Percentiles rank a stretch among this genome's conserved stretches.
Conservation (phyloP, 768 basidiomycete genomes). For the Mycena leptocephala region DNA sequence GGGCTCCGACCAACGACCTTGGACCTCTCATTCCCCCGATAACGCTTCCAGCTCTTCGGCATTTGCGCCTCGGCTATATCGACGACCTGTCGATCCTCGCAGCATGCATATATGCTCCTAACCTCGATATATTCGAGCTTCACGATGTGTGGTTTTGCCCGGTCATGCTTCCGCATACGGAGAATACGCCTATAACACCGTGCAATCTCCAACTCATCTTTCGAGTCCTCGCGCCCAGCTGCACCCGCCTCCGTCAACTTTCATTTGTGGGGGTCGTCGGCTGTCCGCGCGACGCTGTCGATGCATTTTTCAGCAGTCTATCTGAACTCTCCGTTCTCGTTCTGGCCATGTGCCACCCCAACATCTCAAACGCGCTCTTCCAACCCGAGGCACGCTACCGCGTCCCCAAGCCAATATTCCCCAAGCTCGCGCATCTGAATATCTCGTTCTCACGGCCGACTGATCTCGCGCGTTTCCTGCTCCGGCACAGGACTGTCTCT, state of each 20-base stretch:
- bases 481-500: background rate
- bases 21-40: background rate
- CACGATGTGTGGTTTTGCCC: slow-evolving; percentile 7
- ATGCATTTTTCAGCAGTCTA: background rate
- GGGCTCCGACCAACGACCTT: slow-evolving; percentile 3
- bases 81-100: slow-evolving; percentile 6
- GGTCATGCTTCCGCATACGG: background rate
- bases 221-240: slow-evolving; percentile 3
- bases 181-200: background rate
- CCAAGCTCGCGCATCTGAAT: background rate
- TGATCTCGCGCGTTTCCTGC: slow-evolving; percentile 3
- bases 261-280: background rate
- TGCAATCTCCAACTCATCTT: background rate
- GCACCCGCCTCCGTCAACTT: background rate
- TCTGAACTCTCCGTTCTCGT: background rate
- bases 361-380: slow-evolving; percentile 5
- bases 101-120: background rate
- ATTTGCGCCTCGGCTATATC: slow-evolving; percentile 12
- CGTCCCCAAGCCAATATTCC: background rate
- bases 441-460: background rate
- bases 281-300: background rate
- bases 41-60: background rate
- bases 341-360: background rate
- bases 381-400: slow-evolving; percentile 11
- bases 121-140: background rate